Conservation (phyloP, 2,329 filamentous ascomycete genomes). For the Arthrobotrys sinensis region DNA sequence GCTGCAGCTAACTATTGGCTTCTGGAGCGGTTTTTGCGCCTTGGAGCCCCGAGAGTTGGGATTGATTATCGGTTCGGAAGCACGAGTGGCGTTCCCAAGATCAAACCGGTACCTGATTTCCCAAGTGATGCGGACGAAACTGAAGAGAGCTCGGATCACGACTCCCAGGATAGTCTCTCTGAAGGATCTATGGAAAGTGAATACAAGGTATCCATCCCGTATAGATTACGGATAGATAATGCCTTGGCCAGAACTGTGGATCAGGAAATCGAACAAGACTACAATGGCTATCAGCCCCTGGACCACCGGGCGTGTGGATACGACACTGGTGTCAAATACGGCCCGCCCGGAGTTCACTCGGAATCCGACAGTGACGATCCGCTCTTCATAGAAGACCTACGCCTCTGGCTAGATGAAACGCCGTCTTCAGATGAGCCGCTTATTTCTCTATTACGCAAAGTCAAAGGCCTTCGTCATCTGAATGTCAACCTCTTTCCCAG, state of each 20-base stretch:
- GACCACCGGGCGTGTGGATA: not conserved
- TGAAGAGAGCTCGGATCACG: not conserved
- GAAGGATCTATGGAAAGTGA: constrained; percentile 17
- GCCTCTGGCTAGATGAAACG: constrained; percentile 29
- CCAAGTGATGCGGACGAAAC: constrained; percentile 4
- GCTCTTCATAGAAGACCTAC: not conserved
- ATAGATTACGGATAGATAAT: not conserved
- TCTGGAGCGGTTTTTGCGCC: constrained; percentile 21
- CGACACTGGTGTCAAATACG: constrained; percentile 8
- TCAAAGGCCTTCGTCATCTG: constrained; percentile 7
- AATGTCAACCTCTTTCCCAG: constrained; percentile 20
- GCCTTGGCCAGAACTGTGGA: not conserved
- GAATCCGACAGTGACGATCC: not conserved
- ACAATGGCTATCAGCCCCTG: constrained; percentile 26
- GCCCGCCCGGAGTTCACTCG: not conserved
- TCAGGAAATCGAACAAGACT: not conserved
- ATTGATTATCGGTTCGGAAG: constrained; percentile 43
- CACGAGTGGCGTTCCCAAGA: constrained; percentile 11
- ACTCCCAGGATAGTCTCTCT: constrained; percentile 9
- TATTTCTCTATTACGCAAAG: not conserved
- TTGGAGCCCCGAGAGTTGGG: constrained; percentile 9
- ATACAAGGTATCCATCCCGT: not conserved
- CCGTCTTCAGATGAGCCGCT: not conserved
- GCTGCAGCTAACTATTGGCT: constrained; percentile 31
- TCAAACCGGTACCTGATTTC: constrained; percentile 10